A percentile compares a stretch with the other conserved stretches of the same genome.
These are phyloP conservation scores for Epichloe typhina DNA, from an alignment of 2,329 filamentous ascomycete genomes.

Conservation along the genomic window DNA sequence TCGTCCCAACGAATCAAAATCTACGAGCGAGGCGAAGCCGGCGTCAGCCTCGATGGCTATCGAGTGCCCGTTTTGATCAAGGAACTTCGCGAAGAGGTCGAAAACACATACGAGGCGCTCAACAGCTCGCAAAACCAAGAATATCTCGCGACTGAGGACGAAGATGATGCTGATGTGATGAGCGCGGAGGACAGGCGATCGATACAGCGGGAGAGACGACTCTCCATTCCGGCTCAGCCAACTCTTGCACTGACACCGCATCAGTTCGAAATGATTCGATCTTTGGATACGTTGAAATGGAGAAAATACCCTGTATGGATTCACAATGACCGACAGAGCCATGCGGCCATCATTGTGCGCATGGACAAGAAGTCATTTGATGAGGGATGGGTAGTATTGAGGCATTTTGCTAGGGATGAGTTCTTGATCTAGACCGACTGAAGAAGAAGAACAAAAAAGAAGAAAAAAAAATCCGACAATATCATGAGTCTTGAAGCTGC, in stretches of 20 bases:
- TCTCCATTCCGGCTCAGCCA: conserved; percentile 38
- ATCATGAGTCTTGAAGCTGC: too few species aligned
- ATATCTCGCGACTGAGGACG: conserved; percentile 49
- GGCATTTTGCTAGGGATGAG: conserved; percentile 66
- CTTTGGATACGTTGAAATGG: conserved; percentile 54
- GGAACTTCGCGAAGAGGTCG: conserved; percentile 61
- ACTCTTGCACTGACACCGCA: conserved; percentile 64
- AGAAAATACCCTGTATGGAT: conserved; percentile 60
- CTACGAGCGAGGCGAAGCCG: conserved; percentile 59
- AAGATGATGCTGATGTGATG: conserved; percentile 26
- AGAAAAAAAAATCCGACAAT: too few species aligned
- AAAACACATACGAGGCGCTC: conserved; percentile 63
- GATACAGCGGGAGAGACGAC: conserved; percentile 28
- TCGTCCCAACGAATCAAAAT: conserved; percentile 62
- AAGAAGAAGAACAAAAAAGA: neutral
- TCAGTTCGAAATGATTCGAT: conserved; percentile 77
- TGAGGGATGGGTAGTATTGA: conserved; percentile 66
- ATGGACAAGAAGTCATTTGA: conserved; percentile 51
- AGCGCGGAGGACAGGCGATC: conserved; percentile 26
- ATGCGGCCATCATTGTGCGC: conserved; percentile 82
- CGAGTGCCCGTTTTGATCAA: conserved; percentile 64
- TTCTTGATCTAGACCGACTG: conserved; percentile 36
- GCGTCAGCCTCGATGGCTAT: conserved; percentile 56
- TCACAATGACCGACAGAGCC: conserved; percentile 63
- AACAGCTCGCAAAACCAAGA: conserved; percentile 57